Percentiles rank a stretch among this genome's conserved stretches.
Evolutionary conservation across 192 early-diverging fungal species (phyloP).

Genomic region (Powellomyces hirtus): DNA sequence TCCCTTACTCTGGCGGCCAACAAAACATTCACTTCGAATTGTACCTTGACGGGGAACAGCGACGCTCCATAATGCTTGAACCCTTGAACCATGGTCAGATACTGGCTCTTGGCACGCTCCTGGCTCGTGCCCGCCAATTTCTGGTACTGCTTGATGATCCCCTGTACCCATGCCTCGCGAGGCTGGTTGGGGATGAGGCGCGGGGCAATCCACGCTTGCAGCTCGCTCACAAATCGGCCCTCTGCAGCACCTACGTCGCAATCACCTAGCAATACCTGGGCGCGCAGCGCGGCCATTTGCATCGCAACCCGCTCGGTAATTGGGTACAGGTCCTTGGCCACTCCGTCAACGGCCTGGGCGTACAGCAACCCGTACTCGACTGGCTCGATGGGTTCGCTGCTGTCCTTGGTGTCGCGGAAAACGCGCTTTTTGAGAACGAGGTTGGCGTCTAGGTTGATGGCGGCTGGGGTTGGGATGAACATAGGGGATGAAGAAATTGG

Average conservation of each 20-base stretch:
- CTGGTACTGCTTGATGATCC: constrained; percentile 46
- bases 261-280: constrained; percentile 49
- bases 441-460: constrained; percentile 27
- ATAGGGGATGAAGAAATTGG: neutral
- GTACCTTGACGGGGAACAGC: constrained; percentile 46
- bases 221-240: constrained; percentile 28
- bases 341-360: constrained; percentile 47
- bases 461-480: neutral
- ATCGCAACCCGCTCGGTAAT: constrained; percentile 39
- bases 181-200: constrained; percentile 39
- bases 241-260: constrained; percentile 28
- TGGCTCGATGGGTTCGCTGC: constrained; percentile 28
- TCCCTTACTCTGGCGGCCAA: neutral
- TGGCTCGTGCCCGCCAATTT: constrained; percentile 30
- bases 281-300: constrained; percentile 48
- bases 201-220: constrained; percentile 37
- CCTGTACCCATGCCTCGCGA: constrained; percentile 35
- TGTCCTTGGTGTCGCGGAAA: constrained; percentile 45
- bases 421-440: constrained; percentile 50
- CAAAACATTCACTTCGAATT: too few species aligned
- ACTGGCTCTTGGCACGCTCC: constrained; percentile 38
- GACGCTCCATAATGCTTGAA: constrained; percentile 47
- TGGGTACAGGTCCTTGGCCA: constrained; percentile 45
- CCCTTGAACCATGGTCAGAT: constrained; percentile 39
- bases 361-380: constrained; percentile 45